Percentiles rank a stretch among this genome's conserved stretches.
phyloP scores from a whole-genome alignment of 805 yeast genomes.

The Ascoidea rubescens region DNA sequence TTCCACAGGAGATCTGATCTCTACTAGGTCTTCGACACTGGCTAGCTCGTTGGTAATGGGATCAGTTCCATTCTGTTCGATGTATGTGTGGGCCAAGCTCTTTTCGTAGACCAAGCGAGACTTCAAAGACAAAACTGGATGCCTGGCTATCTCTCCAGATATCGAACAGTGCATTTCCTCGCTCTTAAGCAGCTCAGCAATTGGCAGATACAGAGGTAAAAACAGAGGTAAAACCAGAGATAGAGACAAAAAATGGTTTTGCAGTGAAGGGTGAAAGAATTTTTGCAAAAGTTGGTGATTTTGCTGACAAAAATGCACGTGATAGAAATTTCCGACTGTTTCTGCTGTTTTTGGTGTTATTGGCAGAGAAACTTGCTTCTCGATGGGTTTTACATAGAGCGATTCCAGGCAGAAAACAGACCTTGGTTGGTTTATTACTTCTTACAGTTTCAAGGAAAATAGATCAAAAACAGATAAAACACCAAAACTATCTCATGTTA shows the following conservation, averaged over 20 bases:
- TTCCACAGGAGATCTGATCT: conserved; percentile 15
- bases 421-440: no score
- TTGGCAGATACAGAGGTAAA: not conserved
- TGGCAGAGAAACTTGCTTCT: not conserved
- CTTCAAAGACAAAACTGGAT: conserved; percentile 65
- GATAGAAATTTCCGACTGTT: not conserved
- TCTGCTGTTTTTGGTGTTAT: not conserved
- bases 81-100: conserved; percentile 42
- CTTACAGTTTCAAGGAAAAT: no score
- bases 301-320: not conserved
- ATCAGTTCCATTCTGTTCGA: conserved; percentile 54
- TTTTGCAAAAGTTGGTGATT: no score
- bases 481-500: no score
- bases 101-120: conserved; percentile 63
- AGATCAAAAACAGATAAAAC: no score
- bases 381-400: not conserved
- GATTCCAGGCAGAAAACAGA: no score
- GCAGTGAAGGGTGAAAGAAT: no score
- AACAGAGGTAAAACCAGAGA: no score
- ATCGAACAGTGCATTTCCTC: conserved; percentile 21
- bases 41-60: conserved; percentile 62
- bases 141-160: conserved; percentile 57
- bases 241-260: no score
- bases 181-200: not conserved
- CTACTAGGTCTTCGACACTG: conserved; percentile 41